Base-by-base conservation (phyloP, 768 basidiomycete genomes). In the Tulasnella sp. region DNA sequence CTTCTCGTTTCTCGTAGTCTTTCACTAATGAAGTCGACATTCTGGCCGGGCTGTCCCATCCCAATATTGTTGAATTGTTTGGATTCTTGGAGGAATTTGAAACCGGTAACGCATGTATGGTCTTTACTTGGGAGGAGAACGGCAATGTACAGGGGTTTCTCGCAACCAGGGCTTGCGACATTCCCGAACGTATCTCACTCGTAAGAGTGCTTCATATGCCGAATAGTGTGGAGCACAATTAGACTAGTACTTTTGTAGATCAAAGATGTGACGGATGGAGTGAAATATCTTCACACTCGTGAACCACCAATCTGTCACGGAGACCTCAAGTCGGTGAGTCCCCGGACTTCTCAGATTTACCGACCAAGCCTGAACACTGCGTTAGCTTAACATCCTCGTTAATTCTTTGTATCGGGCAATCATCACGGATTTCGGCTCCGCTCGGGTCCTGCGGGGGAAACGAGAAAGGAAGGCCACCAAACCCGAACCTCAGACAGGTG, bases 271-370 rank as follows among this genome's bases (percentile, higher is more conserved):
- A n/a, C 38, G 44, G 46, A 24, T 8, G 75, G 75, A 46, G 18
- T 76, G 34, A 24, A 36, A 34, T 58, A 76, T 34, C 48, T 76
- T 14, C 75, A 76, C 38, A 52, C 44, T 48, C 75, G 40, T n/a
- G 9, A 76, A 31, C 75, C 75, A 5, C 75, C 75, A 24, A 42
- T 76, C 21, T 48, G 44, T 34, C 75, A 76, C 48, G 75, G 75
- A 42, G 75, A 76, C 24, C 48, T 76, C 42, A 76, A 76, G 46
- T 48, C 75, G 4, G 75, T 76, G 44, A 52, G 75, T 74, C 3
- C 24, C 24, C 21, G 21, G 16, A 38, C 36, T 2, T 74, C 8
- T 19, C 3, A 6, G 3, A 10, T 18, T 42, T 38, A 27, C 2
- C 2, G 34, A 39, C 72, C 72, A 31, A 2, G 2, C 5, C 44